Evolutionary conservation across 495 filamentous ascomycete genomes (phyloP).

Genomic region (Cercophora samala): DNA sequence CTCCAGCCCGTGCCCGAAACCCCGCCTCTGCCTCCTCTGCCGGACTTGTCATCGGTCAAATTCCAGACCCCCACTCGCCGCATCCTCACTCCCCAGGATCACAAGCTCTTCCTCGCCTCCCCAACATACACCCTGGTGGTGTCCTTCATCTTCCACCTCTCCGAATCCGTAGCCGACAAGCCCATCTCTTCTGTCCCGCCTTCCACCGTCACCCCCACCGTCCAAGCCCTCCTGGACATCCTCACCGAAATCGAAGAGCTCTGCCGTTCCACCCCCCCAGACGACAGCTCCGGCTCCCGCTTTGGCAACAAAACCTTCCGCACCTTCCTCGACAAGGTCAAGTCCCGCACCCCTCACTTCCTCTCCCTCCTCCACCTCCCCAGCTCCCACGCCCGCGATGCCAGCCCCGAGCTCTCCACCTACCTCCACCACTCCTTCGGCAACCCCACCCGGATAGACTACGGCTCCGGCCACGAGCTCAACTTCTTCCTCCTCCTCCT

Average conservation of each 20-base stretch:
- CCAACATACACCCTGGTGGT: slow-evolving; percentile 72
- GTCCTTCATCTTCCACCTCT: slow-evolving; percentile 80
- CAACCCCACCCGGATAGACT: slow-evolving; percentile 86
- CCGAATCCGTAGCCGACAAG: slow-evolving; percentile 74
- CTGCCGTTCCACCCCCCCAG: slow-evolving; percentile 65
- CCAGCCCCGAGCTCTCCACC: slow-evolving; percentile 65
- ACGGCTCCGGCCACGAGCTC: slow-evolving; percentile 93
- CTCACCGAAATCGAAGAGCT: slow-evolving; percentile 63
- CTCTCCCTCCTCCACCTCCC: slow-evolving; percentile 53
- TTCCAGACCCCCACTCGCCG: slow-evolving; percentile 68
- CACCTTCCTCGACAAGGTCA: slow-evolving; percentile 70
- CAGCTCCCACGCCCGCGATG: slow-evolving; percentile 37
- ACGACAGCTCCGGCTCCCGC: slow-evolving; percentile 79
- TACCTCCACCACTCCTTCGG: slow-evolving; percentile 85
- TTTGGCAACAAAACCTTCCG: slow-evolving; percentile 95
- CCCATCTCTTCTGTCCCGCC: slow-evolving; percentile 65
- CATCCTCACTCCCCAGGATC: slow-evolving; percentile 77
- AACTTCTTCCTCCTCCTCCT: slow-evolving; percentile 95
- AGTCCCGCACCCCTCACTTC: slow-evolving; percentile 53
- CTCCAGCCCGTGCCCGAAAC: slow-evolving; percentile 68
- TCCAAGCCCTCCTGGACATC: slow-evolving; percentile 65
- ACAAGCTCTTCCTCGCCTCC: slow-evolving; percentile 75
- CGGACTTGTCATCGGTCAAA: slow-evolving; percentile 56
- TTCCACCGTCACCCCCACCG: slow-evolving; percentile 50
- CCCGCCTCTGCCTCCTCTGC: slow-evolving; percentile 66